phyloP scores from a whole-genome alignment of 2,329 filamentous ascomycete species.

The Epichloe sibirici region DNA sequence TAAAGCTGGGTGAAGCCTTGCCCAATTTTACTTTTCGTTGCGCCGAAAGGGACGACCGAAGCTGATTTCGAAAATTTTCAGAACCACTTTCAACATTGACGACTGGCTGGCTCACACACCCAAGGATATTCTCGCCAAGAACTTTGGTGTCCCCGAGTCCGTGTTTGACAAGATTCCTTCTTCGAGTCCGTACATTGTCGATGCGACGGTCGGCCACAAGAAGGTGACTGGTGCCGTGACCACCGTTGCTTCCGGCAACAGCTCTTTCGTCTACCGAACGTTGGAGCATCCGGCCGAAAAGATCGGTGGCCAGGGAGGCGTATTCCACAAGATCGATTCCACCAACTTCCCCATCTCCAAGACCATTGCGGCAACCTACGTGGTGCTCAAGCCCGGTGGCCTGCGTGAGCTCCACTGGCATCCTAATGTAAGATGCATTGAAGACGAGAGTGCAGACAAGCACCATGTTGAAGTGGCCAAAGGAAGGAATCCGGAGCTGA shows the following conservation, averaged over 20 bases:
- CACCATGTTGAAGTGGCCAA: too few relatives aligned
- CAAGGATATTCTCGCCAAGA: slow-evolving; percentile 50
- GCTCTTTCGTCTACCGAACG: slow-evolving; percentile 50
- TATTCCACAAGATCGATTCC: slow-evolving; percentile 51
- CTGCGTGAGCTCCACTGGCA: slow-evolving; percentile 60
- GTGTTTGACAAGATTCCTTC: slow-evolving; percentile 47
- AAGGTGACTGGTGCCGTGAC: slow-evolving; percentile 26
- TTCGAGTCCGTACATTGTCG: slow-evolving; percentile 49
- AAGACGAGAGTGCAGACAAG: too few relatives aligned
- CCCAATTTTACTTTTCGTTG: too few relatives aligned
- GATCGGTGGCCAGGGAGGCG: slow-evolving; percentile 49
- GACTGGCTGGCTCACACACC: slow-evolving; percentile 60
- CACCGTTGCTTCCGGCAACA: slow-evolving; percentile 39
- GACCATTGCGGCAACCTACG: slow-evolving; percentile 53
- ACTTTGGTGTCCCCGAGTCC: slow-evolving; percentile 50
- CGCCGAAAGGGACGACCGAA: neutral
- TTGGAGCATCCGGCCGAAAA: slow-evolving; percentile 41
- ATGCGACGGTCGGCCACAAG: slow-evolving; percentile 37
- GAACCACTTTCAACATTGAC: slow-evolving; percentile 59
- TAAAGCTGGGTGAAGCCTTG: slow-evolving; percentile 35
- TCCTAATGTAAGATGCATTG: slow-evolving; percentile 36
- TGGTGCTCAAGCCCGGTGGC: slow-evolving; percentile 50
- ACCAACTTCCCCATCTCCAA: slow-evolving; percentile 54
- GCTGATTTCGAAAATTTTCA: slow-evolving; percentile 12
- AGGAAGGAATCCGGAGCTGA: neutral